A percentile compares a stretch with the other conserved stretches of the same genome.
Evolutionary conservation across 2,329 filamentous ascomycete species (phyloP).

Genomic region (Delphinella strobiligena): DNA sequence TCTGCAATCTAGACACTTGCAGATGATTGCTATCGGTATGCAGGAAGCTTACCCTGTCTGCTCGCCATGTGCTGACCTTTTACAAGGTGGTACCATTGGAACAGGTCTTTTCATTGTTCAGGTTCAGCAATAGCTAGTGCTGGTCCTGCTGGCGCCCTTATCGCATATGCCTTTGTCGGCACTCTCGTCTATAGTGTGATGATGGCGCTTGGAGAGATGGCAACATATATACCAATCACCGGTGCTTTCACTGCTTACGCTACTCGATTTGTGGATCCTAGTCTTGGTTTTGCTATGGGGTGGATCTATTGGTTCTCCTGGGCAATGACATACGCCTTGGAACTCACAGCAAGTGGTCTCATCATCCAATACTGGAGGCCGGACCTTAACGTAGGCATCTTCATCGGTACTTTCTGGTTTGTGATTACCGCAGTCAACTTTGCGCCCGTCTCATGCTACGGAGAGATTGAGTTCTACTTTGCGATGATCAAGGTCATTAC

Average conservation of each 20-base stretch:
- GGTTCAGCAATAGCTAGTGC: slow-evolving; percentile 25
- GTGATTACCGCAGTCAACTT: slow-evolving; percentile 36
- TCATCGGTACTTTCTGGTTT: slow-evolving; percentile 21
- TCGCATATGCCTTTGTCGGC: slow-evolving; percentile 33
- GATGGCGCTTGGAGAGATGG: slow-evolving; percentile 43
- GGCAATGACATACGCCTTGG: slow-evolving; percentile 28
- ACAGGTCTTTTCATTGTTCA: slow-evolving; percentile 29
- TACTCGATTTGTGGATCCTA: slow-evolving; percentile 32
- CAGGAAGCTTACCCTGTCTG: background rate
- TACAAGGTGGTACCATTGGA: slow-evolving; percentile 19
- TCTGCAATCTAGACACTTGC: slow-evolving; percentile 23
- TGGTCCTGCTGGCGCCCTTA: slow-evolving; percentile 32
- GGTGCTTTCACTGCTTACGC: slow-evolving; percentile 41
- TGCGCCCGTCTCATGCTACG: slow-evolving; percentile 39
- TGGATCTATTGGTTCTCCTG: slow-evolving; percentile 34
- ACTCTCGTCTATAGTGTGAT: slow-evolving; percentile 36
- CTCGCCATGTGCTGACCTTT: background rate
- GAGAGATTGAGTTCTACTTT: slow-evolving; percentile 45
- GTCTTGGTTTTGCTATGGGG: slow-evolving; percentile 36
- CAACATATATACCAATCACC: slow-evolving; percentile 48
- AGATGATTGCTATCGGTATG: slow-evolving; percentile 26
- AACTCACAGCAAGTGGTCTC: slow-evolving; percentile 25
- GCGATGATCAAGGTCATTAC: slow-evolving; percentile 40
- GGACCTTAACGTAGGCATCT: slow-evolving; percentile 29
- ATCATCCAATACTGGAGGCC: slow-evolving; percentile 29